Base-by-base conservation (phyloP, 1,284 basidiomycete species). In the Sporisorium graminicola region DNA sequence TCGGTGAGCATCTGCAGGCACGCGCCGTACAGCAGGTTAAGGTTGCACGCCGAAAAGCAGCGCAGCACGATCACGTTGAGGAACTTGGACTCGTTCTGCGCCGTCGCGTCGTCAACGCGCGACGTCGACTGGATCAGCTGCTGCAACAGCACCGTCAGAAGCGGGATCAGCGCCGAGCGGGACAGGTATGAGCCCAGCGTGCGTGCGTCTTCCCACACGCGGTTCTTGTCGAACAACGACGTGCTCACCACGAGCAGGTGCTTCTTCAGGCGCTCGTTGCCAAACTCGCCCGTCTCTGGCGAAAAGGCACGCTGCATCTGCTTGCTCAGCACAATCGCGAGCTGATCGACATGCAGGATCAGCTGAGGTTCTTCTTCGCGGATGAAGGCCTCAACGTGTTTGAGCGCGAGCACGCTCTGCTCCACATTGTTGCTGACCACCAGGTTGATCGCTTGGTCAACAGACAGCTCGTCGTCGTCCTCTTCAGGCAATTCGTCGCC, bases 61-160 rank as follows among this genome's bases (percentile, higher is more conserved):
- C 95, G 91, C 59, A 99, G 89, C 65, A 99, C 93, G 66, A 99
- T 95, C 91, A 98, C 96, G 87, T 99, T 99, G 87, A 99, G 94
- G 86, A 97, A 98, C 65, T 94, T 91, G 22, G 95, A 95, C 50
- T 77, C 97, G 85, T 86, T 97, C 92, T 86, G 94, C 44, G 86
- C 78, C 20, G 84, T 85, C 24, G 85, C 68, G n/a, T 81, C 78
- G 53, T 82, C 78, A 14, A 59, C 58, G 62, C 61, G 83, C 58
- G 75, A 81, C 40, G 80, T 83, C 64, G 75, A 85, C 82, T 95
- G 94, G 80, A 97, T 94, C 47, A 95, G 95, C 83, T 96, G 93
- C 46, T 97, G 89, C 40, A 99, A 89, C 26, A 95, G 91, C 61
- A 94, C 87, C 0, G 95, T 95, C 67, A 99, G 87, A 86, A 82